A percentile compares a stretch with the other conserved stretches of the same genome.
These are phyloP conservation scores for Polytrichum formosum DNA, from an alignment of 225 moss, liverwort and hornwort genomes.

Conservation along the genomic window DNA sequence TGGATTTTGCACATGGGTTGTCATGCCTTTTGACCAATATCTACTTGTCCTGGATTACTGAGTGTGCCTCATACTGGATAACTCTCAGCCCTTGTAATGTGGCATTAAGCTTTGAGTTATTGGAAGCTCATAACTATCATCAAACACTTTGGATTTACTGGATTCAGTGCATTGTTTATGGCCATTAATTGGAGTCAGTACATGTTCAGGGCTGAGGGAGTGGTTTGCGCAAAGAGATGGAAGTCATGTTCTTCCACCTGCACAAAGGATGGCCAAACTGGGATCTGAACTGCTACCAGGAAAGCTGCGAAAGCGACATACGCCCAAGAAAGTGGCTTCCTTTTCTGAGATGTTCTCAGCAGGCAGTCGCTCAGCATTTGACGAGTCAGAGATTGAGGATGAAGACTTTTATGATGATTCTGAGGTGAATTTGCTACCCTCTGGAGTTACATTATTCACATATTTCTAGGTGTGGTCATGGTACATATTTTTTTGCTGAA, in stretches of 20 bases:
- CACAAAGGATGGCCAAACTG: slow-evolving; percentile 38
- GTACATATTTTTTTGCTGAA: too few species aligned
- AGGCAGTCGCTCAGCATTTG: slow-evolving; percentile 24
- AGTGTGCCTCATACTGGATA: too few species aligned
- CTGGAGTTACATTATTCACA: too few species aligned
- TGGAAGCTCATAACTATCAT: too few species aligned
- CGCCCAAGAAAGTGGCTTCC: slow-evolving; percentile 30
- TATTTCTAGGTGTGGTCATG: too few species aligned
- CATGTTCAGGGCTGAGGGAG: slow-evolving; percentile 66
- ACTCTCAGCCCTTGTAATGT: too few species aligned
- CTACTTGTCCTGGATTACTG: too few species aligned
- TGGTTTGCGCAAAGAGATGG: slow-evolving; percentile 67
- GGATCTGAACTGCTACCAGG: slow-evolving; percentile 22
- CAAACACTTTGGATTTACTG: too few species aligned
- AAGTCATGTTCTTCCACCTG: slow-evolving; percentile 22
- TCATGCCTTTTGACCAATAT: too few species aligned
- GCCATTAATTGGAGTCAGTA: background rate
- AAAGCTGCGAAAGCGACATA: slow-evolving; percentile 36
- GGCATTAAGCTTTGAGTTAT: too few species aligned
- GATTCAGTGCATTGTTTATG: background rate
- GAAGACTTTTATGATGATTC: slow-evolving; percentile 43
- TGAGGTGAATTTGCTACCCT: slow-evolving; percentile 26
- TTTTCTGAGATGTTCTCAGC: slow-evolving; percentile 33
- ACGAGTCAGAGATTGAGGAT: slow-evolving; percentile 75
- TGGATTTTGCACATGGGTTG: too few species aligned